Evolutionary conservation across 1,139 yeast genomes (phyloP).

Genomic region (Yarrowia galli): DNA sequence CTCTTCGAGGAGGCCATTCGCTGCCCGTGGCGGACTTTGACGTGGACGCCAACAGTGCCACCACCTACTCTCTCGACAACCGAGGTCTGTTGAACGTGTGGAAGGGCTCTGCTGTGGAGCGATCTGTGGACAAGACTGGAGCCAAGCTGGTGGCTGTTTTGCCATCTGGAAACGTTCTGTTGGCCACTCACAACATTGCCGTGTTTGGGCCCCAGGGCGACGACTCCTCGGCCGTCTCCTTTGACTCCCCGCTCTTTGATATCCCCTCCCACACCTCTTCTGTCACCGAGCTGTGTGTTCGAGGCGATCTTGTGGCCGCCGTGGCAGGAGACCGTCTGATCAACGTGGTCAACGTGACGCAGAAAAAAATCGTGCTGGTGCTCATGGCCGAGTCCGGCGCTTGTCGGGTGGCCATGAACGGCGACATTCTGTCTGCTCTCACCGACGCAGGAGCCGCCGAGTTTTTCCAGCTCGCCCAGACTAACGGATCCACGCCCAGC

Average conservation of each 20-base stretch:
- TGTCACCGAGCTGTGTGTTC: conserved; percentile 41
- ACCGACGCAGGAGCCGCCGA: conserved; percentile 74
- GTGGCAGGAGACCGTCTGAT: conserved; percentile 82
- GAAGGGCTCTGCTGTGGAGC: conserved; percentile 57
- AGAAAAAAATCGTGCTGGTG: conserved; percentile 55
- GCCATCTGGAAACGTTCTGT: conserved; percentile 54
- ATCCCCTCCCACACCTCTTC: conserved; percentile 47
- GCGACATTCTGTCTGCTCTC: conserved; percentile 59
- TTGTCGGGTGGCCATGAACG: conserved; percentile 54
- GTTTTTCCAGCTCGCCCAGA: conserved; percentile 64
- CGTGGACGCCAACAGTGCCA: conserved; percentile 51
- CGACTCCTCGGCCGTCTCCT: conserved; percentile 40
- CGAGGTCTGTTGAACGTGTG: conserved; percentile 71
- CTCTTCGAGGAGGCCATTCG: conserved; percentile 60
- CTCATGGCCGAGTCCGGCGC: conserved; percentile 74
- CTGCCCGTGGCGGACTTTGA: conserved; percentile 63
- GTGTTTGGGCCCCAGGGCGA: conserved; percentile 54
- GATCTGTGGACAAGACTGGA: conserved; percentile 54
- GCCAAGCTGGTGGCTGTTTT: conserved; percentile 50
- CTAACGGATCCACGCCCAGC: conserved; percentile 39
- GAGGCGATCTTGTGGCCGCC: conserved; percentile 62
- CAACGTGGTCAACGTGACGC: conserved; percentile 65
- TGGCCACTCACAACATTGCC: conserved; percentile 71
- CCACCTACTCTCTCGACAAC: conserved; percentile 66
- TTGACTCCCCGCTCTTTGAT: conserved; percentile 41